Evolutionary conservation across 2,329 filamentous ascomycete genomes (phyloP), one percentile per base, ranked within the genome.

Genomic region (Lanzia echinophila): DNA sequence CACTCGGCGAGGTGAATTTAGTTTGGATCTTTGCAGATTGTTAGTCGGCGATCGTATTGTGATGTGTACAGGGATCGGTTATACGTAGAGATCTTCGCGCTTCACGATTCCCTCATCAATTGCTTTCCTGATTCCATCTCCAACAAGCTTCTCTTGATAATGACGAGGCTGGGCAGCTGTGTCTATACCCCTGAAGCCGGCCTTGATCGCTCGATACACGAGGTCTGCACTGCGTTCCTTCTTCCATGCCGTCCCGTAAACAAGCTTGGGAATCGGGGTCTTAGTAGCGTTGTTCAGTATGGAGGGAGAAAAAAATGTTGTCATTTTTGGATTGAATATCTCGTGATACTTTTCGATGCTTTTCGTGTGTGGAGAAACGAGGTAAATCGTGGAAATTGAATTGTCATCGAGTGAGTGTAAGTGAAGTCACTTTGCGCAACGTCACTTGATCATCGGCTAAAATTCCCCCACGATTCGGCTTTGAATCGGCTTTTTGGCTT

Each of bases 241-340:
- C 69, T 94, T 94, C 88, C 88, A 92, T n/a, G 88, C 88, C 2
- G 88, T 92, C 49, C 88, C 88, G 68, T 94, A 94, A 58, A 94
- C 63, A 31, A 84, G 72, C 57, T 73, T 75, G 5, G 79, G 79
- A 61, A 81, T 75, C 15, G 63, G 66, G 41, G 58, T 56, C 7
- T 58, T 49, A 0, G 54, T 55, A 15, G 54, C n/a, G 13, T 41
- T 56, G 12, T 32, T 55, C 39, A 50, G 42, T 19, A 34, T 31
- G 19, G 32, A 39, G 19, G 24, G 39, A n/a, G 28, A 42, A 32
- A 32, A 53, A 22, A 53, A 46, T 33, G 36, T 43, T 47, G 50
- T 38, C n/a, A 33, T 33, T 33, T 33, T 33, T n/a, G n/a, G n/a
- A n/a, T n/a, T n/a, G n/a, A n/a, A n/a, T n/a, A n/a, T n/a, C n/a